Base-by-base conservation (phyloP, 2,329 filamentous ascomycete species). In the Beauveria pseudobassiana region DNA sequence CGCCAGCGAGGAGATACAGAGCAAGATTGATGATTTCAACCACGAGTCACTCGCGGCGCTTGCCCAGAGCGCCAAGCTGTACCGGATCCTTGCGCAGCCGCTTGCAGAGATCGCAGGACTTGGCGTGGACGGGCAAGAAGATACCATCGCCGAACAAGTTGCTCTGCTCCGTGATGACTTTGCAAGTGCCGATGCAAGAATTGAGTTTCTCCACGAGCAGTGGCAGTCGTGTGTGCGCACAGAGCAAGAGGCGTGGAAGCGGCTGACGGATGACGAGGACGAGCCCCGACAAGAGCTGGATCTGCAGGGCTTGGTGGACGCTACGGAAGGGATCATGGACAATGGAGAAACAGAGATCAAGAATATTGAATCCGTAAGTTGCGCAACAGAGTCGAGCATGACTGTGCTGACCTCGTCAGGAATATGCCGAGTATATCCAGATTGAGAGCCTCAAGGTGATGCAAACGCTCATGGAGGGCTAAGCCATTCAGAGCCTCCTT, bases 281-380 rank as follows among this genome's bases (percentile, higher is more conserved):
- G 48, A 40, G 20, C 34, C 53, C 10, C 20, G 18, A 43, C 18
- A 18, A n/a, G 52, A 56, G 14, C 34, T 50, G 30, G 22, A 50
- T 4, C 16, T 48, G 61, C 53, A 58, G 7, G 26, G 26, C 10
- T 26, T 62, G 14, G 20, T 58, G 24, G 42, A 45, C 5, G 42
- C 26, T 6, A 20, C 38, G 16, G 48, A 61, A 3, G 38, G 38
- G n/a, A 10, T 48, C 43, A 42, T 59, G 49, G 45, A 3, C 42
- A 52, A 49, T 0, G 70, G 69, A 0, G 69, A 69, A 9, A 63
- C 65, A 5, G 65, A 73, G 10, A 54, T 75, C 1, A 50, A 69
- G 0, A 66, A 69, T 1, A 65, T 74, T 38, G 71, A 75, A 20
- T 63, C 65, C 62, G 74, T 73, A 61, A 28, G 65, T 49, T 1